phyloP scores from a whole-genome alignment of 192 early-diverging fungal species.

The Umbelopsis sp. region DNA sequence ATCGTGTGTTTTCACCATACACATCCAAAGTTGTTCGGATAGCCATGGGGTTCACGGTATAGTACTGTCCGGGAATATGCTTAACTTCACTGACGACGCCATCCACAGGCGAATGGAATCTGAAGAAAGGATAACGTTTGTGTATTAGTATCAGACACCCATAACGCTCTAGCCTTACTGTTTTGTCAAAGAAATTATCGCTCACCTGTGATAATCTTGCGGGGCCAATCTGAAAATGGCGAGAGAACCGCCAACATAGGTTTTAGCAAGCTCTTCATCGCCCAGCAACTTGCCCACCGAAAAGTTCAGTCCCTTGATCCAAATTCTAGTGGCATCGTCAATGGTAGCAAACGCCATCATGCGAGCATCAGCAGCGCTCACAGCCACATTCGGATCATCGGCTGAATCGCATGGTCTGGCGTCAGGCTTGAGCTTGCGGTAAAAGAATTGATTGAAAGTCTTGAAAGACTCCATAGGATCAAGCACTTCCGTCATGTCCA shows the following conservation, averaged over 20 bases:
- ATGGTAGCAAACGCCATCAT: slow-evolving; percentile 56
- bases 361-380: slow-evolving; percentile 63
- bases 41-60: slow-evolving; percentile 72
- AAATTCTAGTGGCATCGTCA: slow-evolving; percentile 51
- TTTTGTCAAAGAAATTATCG: background rate
- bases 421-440: slow-evolving; percentile 61
- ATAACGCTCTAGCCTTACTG: background rate
- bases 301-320: slow-evolving; percentile 72
- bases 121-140: background rate
- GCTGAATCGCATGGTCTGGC: slow-evolving; percentile 43
- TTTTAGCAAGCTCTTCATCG: slow-evolving; percentile 41
- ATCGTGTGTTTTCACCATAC: slow-evolving; percentile 65
- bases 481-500: slow-evolving; percentile 63
- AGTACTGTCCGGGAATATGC: slow-evolving; percentile 60
- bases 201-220: slow-evolving; percentile 70
- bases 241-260: slow-evolving; percentile 57
- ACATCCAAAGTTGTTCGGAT: slow-evolving; percentile 61
- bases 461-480: slow-evolving; percentile 55
- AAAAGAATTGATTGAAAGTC: slow-evolving; percentile 73
- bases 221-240: slow-evolving; percentile 72
- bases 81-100: slow-evolving; percentile 47
- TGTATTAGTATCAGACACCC: background rate
- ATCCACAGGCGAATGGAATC: slow-evolving; percentile 65
- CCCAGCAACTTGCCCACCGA: slow-evolving; percentile 52
- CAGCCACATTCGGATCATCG: slow-evolving; percentile 47